Percentiles rank a stretch among this genome's conserved stretches.
Conservation (phyloP, 2,329 filamentous ascomycete genomes). For the Meredithiella fracta region DNA sequence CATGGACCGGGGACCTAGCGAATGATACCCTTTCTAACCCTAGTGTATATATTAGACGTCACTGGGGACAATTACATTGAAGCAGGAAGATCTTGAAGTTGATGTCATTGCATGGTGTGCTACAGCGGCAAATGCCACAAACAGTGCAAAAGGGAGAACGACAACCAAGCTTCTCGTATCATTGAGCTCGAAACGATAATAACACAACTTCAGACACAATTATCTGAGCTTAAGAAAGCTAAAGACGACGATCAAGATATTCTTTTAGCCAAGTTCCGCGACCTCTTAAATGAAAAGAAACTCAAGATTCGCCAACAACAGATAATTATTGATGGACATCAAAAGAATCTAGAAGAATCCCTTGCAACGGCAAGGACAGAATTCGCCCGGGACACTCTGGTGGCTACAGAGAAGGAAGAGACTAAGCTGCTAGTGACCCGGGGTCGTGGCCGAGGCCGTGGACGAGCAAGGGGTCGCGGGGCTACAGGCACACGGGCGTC, state of each 20-base stretch:
- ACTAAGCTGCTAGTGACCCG: background rate
- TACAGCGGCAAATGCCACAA: conserved; percentile 31
- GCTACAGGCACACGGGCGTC: conserved; percentile 21
- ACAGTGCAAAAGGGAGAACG: background rate
- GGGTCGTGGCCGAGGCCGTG: conserved; percentile 2
- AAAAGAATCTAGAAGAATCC: background rate
- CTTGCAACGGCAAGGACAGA: background rate
- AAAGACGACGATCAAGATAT: conserved; percentile 52
- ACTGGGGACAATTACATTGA: conserved; percentile 47
- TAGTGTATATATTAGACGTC: conserved; percentile 35
- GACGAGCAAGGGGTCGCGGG: conserved; percentile 3
- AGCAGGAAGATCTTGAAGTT: conserved; percentile 40
- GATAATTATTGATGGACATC: conserved; percentile 16
- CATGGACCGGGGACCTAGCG: background rate
- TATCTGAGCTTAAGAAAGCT: conserved; percentile 47
- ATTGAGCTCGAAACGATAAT: conserved; percentile 38
- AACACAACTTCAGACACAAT: conserved; percentile 40
- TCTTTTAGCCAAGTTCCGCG: conserved; percentile 52
- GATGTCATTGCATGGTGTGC: conserved; percentile 57
- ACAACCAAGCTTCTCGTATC: conserved; percentile 17
- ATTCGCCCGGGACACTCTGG: background rate
- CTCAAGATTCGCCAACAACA: conserved; percentile 62
- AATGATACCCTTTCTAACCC: background rate
- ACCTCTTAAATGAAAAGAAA: conserved; percentile 64
- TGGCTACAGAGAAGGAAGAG: background rate